Evolutionary conservation across 257 asterid genomes (phyloP).

Genomic region (Marsdenia floribunda): DNA sequence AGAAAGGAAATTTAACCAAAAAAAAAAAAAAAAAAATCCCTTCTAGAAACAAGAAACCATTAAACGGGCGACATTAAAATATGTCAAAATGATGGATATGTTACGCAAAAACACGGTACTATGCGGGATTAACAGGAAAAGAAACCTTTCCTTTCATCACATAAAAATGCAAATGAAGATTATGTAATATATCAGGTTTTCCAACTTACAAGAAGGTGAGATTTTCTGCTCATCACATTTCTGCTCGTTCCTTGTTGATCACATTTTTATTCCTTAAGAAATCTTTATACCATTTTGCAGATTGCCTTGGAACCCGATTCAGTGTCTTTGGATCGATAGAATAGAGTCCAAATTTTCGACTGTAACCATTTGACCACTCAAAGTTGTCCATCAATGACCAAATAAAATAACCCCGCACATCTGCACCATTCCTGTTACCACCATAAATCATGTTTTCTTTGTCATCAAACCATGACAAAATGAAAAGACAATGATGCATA

Average conservation of each 20-base stretch:
- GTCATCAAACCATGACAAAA: neutral
- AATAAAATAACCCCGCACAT: conserved; percentile 65
- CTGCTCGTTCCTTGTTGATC: neutral
- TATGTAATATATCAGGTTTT: no score
- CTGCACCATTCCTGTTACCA: conserved; percentile 48
- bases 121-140: no score
- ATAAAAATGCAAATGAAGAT: no score
- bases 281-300: conserved; percentile 57
- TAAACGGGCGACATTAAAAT: no score
- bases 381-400: conserved; percentile 81
- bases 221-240: neutral
- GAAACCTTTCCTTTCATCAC: no score
- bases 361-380: conserved; percentile 59
- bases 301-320: conserved; percentile 51
- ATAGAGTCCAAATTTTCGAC: conserved; percentile 47
- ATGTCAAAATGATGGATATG: no score
- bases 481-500: neutral
- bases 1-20: no score
- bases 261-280: conserved; percentile 37
- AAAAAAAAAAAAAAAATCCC: no score
- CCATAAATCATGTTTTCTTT: no score
- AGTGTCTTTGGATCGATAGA: conserved; percentile 36
- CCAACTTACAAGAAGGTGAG: no score
- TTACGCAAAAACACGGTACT: no score
- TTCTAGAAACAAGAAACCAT: no score